A percentile compares a stretch with the other conserved stretches of the same genome.
Conservation (phyloP, 257 asterid genomes). For the Cinchona pubescens region DNA sequence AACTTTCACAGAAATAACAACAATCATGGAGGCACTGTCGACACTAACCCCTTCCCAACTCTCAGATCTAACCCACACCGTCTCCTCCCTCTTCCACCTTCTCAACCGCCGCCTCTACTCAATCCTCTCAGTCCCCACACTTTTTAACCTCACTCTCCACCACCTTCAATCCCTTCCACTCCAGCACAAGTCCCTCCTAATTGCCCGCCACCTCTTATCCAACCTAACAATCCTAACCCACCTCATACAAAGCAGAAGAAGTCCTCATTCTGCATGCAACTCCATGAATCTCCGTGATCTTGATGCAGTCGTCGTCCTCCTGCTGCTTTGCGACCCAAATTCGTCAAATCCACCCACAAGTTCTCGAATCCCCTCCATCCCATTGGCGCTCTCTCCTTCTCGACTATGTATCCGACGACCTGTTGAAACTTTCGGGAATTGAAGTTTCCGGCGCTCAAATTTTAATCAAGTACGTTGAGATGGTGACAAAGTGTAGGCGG, state of each 20-base stretch:
- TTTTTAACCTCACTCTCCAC: constrained; percentile 74
- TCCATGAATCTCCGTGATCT: constrained; percentile 60
- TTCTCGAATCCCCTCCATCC: constrained; percentile 48
- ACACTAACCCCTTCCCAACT: constrained; percentile 53
- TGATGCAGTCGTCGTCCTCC: constrained; percentile 67
- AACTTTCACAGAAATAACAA: constrained; percentile 42
- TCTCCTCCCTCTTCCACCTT: constrained; percentile 63
- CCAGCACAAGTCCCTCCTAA: constrained; percentile 69
- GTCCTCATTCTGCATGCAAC: no score
- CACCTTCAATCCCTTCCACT: constrained; percentile 77
- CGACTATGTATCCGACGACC: constrained; percentile 32
- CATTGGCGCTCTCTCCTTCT: constrained; percentile 52
- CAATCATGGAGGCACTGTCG: constrained; percentile 64
- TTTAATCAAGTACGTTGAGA: constrained; percentile 52
- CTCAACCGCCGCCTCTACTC: constrained; percentile 61
- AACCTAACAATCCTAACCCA: constrained; percentile 45
- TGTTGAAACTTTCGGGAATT: constrained; percentile 35
- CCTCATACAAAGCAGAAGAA: constrained; percentile 28
- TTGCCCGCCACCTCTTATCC: constrained; percentile 70
- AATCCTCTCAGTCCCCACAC: constrained; percentile 63
- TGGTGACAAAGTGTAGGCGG: constrained; percentile 50
- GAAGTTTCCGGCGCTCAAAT: constrained; percentile 44
- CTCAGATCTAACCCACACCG: constrained; percentile 51
- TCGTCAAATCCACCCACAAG: constrained; percentile 44
- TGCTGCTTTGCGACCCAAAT: constrained; percentile 82